phyloP scores from a whole-genome alignment of 805 yeast genomes.

The Saccharomycopsis javanensis region DNA sequence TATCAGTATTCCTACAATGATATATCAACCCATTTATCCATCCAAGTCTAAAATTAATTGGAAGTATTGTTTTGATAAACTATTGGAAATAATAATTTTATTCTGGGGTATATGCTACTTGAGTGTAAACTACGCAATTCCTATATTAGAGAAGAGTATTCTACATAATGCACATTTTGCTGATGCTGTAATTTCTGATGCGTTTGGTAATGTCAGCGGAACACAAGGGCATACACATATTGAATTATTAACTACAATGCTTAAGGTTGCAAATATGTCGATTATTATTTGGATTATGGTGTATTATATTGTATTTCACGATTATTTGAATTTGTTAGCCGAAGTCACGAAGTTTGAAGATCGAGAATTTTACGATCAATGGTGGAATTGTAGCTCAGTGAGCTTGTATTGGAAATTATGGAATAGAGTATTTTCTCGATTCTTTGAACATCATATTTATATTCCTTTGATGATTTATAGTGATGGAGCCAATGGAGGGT shows the following conservation, averaged over 20 bases:
- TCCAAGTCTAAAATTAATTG: constrained; percentile 25
- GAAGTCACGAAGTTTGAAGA: constrained; percentile 37
- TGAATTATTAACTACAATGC: constrained; percentile 27
- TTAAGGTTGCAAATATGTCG: constrained; percentile 32
- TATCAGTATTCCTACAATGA: constrained; percentile 38
- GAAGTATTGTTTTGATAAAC: constrained; percentile 26
- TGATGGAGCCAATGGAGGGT: background rate
- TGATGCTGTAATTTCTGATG: background rate
- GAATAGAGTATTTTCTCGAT: constrained; percentile 36
- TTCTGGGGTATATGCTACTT: constrained; percentile 29
- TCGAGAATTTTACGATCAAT: constrained; percentile 36
- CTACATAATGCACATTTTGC: constrained; percentile 19
- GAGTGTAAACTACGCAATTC: constrained; percentile 33
- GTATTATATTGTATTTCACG: constrained; percentile 34
- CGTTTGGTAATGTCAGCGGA: background rate
- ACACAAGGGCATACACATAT: constrained; percentile 5
- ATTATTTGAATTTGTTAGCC: constrained; percentile 33
- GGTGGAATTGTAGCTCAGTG: constrained; percentile 44
- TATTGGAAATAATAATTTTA: constrained; percentile 28
- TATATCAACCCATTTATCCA: constrained; percentile 41
- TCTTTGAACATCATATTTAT: constrained; percentile 34
- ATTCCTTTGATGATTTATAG: constrained; percentile 27
- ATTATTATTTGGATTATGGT: constrained; percentile 36
- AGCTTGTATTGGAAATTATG: constrained; percentile 39
- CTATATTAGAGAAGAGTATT: constrained; percentile 31